Evolutionary conservation across 208 protist genomes (phyloP).

Genomic region (Tritrichomonas musculus): DNA sequence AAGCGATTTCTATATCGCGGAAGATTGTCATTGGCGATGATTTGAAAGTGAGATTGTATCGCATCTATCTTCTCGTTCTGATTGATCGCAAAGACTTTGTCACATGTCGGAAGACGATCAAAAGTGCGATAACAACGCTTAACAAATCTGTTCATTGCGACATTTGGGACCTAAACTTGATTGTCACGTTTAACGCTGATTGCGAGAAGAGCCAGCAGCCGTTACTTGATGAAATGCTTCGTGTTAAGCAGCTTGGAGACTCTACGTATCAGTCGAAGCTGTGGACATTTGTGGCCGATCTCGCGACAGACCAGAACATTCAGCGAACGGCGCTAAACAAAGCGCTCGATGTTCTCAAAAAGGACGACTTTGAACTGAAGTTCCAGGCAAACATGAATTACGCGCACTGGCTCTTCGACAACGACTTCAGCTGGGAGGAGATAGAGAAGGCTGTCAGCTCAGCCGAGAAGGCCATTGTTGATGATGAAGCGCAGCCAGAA

Average conservation of each 20-base stretch:
- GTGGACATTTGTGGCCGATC: constrained; percentile 2
- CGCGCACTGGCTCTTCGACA: background rate
- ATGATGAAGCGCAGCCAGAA: background rate
- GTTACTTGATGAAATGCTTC: constrained; percentile 19
- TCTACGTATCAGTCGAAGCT: background rate
- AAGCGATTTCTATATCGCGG: background rate
- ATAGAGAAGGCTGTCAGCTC: background rate
- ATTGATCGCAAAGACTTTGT: background rate
- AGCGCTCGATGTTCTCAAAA: background rate
- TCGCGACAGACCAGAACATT: background rate
- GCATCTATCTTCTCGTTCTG: background rate
- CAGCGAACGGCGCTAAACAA: background rate
- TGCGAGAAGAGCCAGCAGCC: background rate
- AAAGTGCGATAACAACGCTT: background rate
- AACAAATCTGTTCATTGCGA: constrained; percentile 12
- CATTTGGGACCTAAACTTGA: background rate
- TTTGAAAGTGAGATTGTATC: background rate
- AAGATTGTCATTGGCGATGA: background rate
- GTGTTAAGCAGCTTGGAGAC: background rate
- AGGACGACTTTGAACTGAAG: background rate
- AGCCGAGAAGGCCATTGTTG: background rate
- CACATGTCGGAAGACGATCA: background rate
- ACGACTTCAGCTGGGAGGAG: background rate
- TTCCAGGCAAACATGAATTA: background rate
- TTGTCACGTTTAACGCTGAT: background rate